Conservation (phyloP, 306 rosid genomes). For the Mucuna pruriens region DNA sequence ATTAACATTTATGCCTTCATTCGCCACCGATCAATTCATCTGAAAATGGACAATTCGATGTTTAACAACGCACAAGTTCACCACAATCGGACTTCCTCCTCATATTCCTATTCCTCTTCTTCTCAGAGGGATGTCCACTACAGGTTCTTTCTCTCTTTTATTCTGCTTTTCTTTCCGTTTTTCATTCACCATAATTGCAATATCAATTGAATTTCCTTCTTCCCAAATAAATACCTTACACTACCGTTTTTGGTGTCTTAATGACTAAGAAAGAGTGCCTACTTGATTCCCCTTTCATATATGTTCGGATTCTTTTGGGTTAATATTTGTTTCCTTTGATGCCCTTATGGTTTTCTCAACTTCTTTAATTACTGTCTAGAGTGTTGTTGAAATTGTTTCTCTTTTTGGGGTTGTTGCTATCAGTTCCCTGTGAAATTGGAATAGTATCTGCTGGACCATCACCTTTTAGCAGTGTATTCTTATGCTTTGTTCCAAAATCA, state of each 20-base stretch:
- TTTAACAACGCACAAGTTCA: slow-evolving; percentile 39
- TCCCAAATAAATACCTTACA: not conserved
- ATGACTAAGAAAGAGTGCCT: not conserved
- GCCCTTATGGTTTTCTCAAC: not conserved
- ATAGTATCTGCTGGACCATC: not conserved
- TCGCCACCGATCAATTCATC: not conserved
- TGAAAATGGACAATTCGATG: slow-evolving; percentile 51
- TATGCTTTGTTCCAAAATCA: no score
- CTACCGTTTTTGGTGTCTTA: not conserved
- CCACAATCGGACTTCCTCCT: slow-evolving; percentile 29
- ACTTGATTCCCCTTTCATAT: not conserved
- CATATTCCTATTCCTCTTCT: slow-evolving; percentile 43
- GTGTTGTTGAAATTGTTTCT: not conserved
- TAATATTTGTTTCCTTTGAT: not conserved
- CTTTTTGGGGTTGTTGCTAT: not conserved
- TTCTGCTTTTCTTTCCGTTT: not conserved
- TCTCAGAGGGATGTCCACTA: slow-evolving; percentile 81
- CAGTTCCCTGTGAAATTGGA: not conserved
- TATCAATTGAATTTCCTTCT: not conserved
- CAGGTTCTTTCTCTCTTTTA: slow-evolving; percentile 60
- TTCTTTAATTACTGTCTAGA: not conserved
- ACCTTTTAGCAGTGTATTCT: not conserved
- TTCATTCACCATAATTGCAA: not conserved
- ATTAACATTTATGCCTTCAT: not conserved
- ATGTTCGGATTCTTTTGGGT: not conserved